Base-by-base conservation (phyloP, 2,329 filamentous ascomycete genomes). In the Penicillium sp. region DNA sequence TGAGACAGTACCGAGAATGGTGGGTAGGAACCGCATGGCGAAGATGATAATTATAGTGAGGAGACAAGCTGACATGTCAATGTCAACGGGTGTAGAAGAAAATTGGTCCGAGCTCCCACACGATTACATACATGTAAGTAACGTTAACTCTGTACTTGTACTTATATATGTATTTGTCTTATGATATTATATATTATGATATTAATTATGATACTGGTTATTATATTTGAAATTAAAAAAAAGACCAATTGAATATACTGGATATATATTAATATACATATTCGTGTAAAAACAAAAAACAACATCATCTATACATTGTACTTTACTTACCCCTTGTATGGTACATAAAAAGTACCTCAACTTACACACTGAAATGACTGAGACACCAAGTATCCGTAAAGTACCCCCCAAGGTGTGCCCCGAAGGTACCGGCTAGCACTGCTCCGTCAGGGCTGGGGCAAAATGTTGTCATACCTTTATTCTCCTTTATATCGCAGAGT, bases 11-110 rank as follows among this genome's bases (percentile, higher is more conserved):
- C 57, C 45, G 33, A 68, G 57, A 41, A 70, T 43, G 47, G 58
- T 57, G 35, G 58, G 15, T 23, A 68, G 57, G 51, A 65, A 58
- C 36, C 59, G 52, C 65, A 67, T 67, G 42, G 13, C 47, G 31
- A 52, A 27, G 31, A 12, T 9, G 31, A 12, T 9, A 36, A 10
- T 25, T 33, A n/a, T 48, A n/a, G 23, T 27, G 36, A 29, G 23
- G 9, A 29, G 23, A 27, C 9, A 17, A 48, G 6, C 3, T 9
- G 29, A 48, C 31, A 48, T 19, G 25, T 29, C 25, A 29, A 29
- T 17, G 17, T 35, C 21, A 23, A 23, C 23, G 8, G 5, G 12
- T 33, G 31, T 23, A 27, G 27, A 25, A 39, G 51, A 17, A 38
- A 42, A 44, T 45, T 29, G 42, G 51, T 27, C 52, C 17, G 53